Base-by-base conservation (phyloP, 2,329 filamentous ascomycete species). In the Aspergillus fructus region DNA sequence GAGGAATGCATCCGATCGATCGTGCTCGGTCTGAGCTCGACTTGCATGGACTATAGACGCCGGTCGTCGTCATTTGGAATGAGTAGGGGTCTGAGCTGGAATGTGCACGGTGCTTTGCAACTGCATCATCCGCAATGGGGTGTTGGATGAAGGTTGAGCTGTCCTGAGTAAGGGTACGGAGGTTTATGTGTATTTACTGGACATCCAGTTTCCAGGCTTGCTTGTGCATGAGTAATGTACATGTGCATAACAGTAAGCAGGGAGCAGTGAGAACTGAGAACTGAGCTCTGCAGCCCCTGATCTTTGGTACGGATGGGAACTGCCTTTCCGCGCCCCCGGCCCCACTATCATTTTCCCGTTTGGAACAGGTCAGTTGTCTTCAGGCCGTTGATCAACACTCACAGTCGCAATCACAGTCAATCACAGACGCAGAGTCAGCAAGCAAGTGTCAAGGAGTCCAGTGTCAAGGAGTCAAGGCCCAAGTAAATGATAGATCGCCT, bases 1-100 rank as follows among this genome's bases (percentile, higher is more conserved):
- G 55, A 30, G 21, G 48, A 27, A 51, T 23, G 24, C 34, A 37
- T 37, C 34, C 21, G 42, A 55, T 52, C 49, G 59, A 58, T 60
- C 56, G 57, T 56, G 58, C 42, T n/a, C 4, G 43, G 43, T 9
- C 13, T 46, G 19, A 23, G 13, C 34, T 30, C 27, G 27, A 30
- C 34, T 13, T 37, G 34, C 34, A 37, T 37, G 13, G 15, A 15
- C 13, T 37, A 15, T 37, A 13, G 15, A 37, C 34, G 27, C 27
- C 9, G 9, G 27, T 30, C 1, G 27, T 37, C 34, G 34, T 37
- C 34, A 37, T 37, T 37, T 37, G 34, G 34, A 37, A 37, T 37
- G 13, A 13, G 2, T 6, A n/a, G 34, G 13, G 13, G 15, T 37
- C 34, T 37, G 9, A 30, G 27, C 27, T 30, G 34, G 34, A 37